phyloP scores from a whole-genome alignment of 2,329 filamentous ascomycete genomes.

The Cercospora sp. region DNA sequence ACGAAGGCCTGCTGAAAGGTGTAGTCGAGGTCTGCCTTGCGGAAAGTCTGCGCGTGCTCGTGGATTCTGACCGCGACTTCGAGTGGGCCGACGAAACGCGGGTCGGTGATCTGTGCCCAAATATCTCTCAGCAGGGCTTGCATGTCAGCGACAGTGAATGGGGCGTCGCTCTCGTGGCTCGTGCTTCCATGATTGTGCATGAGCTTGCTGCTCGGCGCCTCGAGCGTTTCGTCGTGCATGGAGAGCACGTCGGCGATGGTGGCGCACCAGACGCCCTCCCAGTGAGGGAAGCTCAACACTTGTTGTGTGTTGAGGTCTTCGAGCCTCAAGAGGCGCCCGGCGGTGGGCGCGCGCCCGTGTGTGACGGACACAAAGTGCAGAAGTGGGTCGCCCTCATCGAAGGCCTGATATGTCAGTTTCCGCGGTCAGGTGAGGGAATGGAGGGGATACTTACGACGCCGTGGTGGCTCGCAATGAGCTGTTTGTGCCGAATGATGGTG shows the following conservation, averaged over 20 bases:
- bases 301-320: neutral
- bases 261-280: slow-evolving; percentile 2
- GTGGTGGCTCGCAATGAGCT: slow-evolving; percentile 5
- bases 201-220: neutral
- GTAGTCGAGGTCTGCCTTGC: neutral
- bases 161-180: neutral
- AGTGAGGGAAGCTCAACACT: neutral
- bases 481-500: slow-evolving; percentile 5
- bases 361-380: slow-evolving; percentile 1
- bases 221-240: neutral
- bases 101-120: neutral
- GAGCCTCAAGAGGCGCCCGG: neutral
- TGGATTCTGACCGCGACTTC: neutral
- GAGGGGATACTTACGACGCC: neutral
- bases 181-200: neutral
- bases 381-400: neutral
- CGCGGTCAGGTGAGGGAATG: neutral
- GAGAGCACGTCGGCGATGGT: slow-evolving; percentile 1
- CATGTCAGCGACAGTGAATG: neutral
- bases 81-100: neutral
- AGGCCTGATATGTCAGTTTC: neutral
- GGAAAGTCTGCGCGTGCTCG: neutral
- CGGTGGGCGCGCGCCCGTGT: neutral
- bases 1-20: neutral
- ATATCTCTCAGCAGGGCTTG: neutral